Base-by-base conservation (phyloP, 2,329 filamentous ascomycete species). In the Plectosphaerella plurivora region DNA sequence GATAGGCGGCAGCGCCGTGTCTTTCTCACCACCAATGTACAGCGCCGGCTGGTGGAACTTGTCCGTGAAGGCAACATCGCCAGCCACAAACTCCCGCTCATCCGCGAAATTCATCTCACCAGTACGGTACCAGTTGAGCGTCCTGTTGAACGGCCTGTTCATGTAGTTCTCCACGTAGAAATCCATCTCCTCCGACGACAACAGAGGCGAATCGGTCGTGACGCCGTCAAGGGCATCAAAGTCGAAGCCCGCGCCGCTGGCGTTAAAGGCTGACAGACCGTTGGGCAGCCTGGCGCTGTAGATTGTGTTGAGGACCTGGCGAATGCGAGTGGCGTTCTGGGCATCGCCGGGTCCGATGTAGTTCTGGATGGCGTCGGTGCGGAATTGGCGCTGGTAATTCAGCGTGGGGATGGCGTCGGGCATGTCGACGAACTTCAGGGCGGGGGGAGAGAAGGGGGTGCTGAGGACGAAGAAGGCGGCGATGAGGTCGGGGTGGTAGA, bases 101-200 rank as follows among this genome's bases (percentile, higher is more conserved):
- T 96, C 90, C 46, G 89, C 78, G 64, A 77, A 88, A 68, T 96
- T 97, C 54, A 86, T 68, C 66, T 82, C 73, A 11, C 82, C 76
- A 2, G 82, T 88, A 45, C 91, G 84, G 72, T 97, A 99, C 89
- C 91, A 96, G 71, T 92, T 94, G 53, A 91, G 74, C 28, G 28
- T 33, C 28, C 28, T 9, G 28, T 33, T 33, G 28, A 33, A 33
- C 41, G 91, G 90, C 62, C 86, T 81, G 42, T 81, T 78, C 20
- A 75, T 69, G 69, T 86, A 96, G 70, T 91, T 78, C 28, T 81
- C 70, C 14, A 83, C 83, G 68, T 97, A 97, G 70, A 84, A 88
- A 51, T 92, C 84, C 42, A 93, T 68, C 69, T 92, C 88, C 64
- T 88, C 76, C 24, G 77, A 67, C n/a, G 81, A 82, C 57, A 93